These are phyloP conservation scores for Aspergillus avenaceus DNA, from an alignment of 495 filamentous ascomycete species.

Conservation along the genomic window DNA sequence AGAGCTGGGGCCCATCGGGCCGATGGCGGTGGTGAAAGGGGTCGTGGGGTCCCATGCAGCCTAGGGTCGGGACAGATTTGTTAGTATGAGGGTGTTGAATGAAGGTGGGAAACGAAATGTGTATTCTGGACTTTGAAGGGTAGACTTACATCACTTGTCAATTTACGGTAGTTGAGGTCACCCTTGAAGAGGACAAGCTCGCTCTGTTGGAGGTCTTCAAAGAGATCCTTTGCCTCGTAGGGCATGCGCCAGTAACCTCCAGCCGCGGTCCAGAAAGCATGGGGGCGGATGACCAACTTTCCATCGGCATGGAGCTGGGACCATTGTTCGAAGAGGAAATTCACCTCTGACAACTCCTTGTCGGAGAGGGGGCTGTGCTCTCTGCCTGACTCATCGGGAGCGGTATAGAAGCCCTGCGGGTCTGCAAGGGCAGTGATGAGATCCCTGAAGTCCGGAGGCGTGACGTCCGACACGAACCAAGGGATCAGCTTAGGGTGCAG, in stretches of 20 bases:
- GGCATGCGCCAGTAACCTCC: conserved; percentile 87
- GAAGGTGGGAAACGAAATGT: no score
- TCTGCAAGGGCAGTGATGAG: conserved; percentile 72
- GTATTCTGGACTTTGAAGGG: no score
- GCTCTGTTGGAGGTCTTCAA: conserved; percentile 73
- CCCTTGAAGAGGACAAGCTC: conserved; percentile 97
- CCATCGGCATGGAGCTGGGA: conserved; percentile 74
- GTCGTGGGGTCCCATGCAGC: conserved; percentile 85
- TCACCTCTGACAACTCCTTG: conserved; percentile 60
- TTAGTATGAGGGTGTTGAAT: neutral
- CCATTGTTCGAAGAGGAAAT: conserved; percentile 80
- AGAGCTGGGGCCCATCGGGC: conserved; percentile 74
- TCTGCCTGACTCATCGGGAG: conserved; percentile 61
- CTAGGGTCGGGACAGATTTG: conserved; percentile 32
- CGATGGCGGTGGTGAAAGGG: conserved; percentile 79
- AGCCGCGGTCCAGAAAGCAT: conserved; percentile 83
- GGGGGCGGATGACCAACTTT: conserved; percentile 71
- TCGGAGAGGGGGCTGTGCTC: conserved; percentile 57
- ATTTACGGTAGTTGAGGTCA: conserved; percentile 91
- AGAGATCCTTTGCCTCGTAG: conserved; percentile 56
- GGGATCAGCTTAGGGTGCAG: conserved; percentile 91
- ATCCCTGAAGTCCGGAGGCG: conserved; percentile 76
- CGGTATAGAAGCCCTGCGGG: conserved; percentile 72
- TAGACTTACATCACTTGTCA: conserved; percentile 74
- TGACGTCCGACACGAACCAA: conserved; percentile 96